Evolutionary conservation across 2,329 filamentous ascomycete species (phyloP).

Genomic region (Penicillium sp.): DNA sequence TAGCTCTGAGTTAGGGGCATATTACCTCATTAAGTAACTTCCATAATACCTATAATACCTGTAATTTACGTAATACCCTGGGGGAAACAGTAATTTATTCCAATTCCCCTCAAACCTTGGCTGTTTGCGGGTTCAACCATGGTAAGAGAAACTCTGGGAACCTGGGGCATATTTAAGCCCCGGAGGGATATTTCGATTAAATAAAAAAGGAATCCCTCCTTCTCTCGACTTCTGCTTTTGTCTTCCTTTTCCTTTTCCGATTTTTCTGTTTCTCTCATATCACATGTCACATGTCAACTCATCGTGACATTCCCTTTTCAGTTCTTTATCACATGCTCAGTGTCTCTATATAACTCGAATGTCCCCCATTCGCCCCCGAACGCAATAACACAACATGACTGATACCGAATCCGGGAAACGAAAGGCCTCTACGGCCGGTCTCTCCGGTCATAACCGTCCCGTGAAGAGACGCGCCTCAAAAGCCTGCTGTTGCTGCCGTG

Average conservation of each 20-base stretch:
- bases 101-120: conserved; percentile 2
- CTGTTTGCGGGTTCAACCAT: not conserved
- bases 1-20: not conserved
- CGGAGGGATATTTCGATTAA: conserved; percentile 9
- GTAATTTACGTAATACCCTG: not conserved
- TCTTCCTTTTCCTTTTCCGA: not conserved
- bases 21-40: not conserved
- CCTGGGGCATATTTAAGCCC: conserved; percentile 28
- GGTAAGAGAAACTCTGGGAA: conserved; percentile 5
- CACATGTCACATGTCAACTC: not conserved
- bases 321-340: not conserved
- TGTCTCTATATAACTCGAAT: conserved; percentile 12
- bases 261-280: not conserved
- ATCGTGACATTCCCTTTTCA: conserved; percentile 1
- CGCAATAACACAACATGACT: conserved; percentile 16
- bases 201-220: conserved; percentile 17
- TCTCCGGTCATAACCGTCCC: conserved; percentile 47
- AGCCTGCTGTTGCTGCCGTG: conserved; percentile 79
- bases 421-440: conserved; percentile 49
- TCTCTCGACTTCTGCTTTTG: conserved; percentile 4
- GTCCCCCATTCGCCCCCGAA: conserved; percentile 16
- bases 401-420: conserved; percentile 43
- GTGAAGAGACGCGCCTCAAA: conserved; percentile 82
- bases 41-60: no score
- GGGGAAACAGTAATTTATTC: not conserved